Percentiles rank a stretch among this genome's conserved stretches.
Conservation (phyloP, 805 yeast genomes). For the Pichia phayaonensis region DNA sequence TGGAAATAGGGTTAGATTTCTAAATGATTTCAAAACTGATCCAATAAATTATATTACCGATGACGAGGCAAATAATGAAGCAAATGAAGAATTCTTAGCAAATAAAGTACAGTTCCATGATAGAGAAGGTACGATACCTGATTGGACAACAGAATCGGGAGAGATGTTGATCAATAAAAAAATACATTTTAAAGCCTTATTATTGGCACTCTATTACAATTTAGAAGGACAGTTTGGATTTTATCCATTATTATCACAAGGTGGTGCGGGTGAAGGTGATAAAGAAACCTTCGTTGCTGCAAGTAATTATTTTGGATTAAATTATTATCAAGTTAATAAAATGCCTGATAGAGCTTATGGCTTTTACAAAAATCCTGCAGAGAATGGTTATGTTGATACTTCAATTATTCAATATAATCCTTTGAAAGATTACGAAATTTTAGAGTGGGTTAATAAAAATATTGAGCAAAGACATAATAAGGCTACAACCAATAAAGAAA, state of each 20-base stretch:
- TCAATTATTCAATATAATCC: conserved; percentile 31
- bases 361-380: conserved; percentile 25
- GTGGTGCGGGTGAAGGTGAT: conserved; percentile 69
- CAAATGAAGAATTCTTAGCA: conserved; percentile 14
- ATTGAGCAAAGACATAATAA: not conserved
- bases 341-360: conserved; percentile 28
- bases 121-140: conserved; percentile 59
- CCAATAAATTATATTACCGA: conserved; percentile 13
- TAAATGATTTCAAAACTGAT: conserved; percentile 26
- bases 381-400: conserved; percentile 26
- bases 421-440: conserved; percentile 15
- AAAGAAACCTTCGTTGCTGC: conserved; percentile 74
- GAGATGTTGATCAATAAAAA: conserved; percentile 51
- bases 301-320: conserved; percentile 41
- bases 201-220: conserved; percentile 53
- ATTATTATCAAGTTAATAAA: conserved; percentile 48
- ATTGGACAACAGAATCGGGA: conserved; percentile 61
- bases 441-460: conserved; percentile 5
- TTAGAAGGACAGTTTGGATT: conserved; percentile 52
- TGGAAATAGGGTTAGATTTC: conserved; percentile 26
- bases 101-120: conserved; percentile 49
- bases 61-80: not conserved
- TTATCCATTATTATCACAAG: conserved; percentile 49
- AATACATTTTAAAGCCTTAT: conserved; percentile 44
- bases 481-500: not conserved